These are phyloP conservation scores for Boletus tylopilopsis DNA, from an alignment of 768 basidiomycete species.

Conservation along the genomic window DNA sequence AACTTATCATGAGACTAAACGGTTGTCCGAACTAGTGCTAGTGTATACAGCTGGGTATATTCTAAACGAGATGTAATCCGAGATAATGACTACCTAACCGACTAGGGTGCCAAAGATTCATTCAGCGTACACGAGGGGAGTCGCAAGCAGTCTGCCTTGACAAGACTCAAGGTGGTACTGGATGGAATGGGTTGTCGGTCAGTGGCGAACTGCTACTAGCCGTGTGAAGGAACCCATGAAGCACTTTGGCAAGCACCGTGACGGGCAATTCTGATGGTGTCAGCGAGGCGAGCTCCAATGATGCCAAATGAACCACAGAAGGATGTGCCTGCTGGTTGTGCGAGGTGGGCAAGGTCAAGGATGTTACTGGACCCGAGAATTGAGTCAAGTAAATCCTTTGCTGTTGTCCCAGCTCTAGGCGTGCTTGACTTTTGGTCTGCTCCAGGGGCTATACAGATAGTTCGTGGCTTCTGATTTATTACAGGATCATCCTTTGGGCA, in stretches of 20 bases:
- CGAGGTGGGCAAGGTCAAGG: slow-evolving; percentile 1
- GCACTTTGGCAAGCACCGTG: slow-evolving; percentile 13
- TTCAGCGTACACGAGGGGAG: too few relatives aligned
- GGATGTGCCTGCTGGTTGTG: slow-evolving; percentile 16
- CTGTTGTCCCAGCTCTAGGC: slow-evolving; percentile 13
- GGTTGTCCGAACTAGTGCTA: too few relatives aligned
- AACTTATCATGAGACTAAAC: too few relatives aligned
- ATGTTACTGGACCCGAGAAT: slow-evolving; percentile 20
- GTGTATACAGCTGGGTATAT: too few relatives aligned
- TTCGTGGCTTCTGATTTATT: slow-evolving; percentile 25
- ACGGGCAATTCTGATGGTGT: slow-evolving; percentile 17
- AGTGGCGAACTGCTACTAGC: slow-evolving; percentile 1
- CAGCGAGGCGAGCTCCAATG: slow-evolving; percentile 21
- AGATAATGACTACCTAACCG: too few relatives aligned
- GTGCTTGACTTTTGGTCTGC: slow-evolving; percentile 3
- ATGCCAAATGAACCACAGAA: slow-evolving; percentile 26
- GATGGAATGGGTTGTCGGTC: neutral
- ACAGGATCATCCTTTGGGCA: slow-evolving; percentile 31
- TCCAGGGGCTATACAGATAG: slow-evolving; percentile 30
- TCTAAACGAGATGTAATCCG: too few relatives aligned
- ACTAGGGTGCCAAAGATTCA: too few relatives aligned
- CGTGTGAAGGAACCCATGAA: slow-evolving; percentile 22
- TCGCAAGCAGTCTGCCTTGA: too few relatives aligned
- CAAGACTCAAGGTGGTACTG: neutral
- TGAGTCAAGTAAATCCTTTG: slow-evolving; percentile 26